Base-by-base conservation (phyloP, 2,329 filamentous ascomycete species). In the Calycina marina region DNA sequence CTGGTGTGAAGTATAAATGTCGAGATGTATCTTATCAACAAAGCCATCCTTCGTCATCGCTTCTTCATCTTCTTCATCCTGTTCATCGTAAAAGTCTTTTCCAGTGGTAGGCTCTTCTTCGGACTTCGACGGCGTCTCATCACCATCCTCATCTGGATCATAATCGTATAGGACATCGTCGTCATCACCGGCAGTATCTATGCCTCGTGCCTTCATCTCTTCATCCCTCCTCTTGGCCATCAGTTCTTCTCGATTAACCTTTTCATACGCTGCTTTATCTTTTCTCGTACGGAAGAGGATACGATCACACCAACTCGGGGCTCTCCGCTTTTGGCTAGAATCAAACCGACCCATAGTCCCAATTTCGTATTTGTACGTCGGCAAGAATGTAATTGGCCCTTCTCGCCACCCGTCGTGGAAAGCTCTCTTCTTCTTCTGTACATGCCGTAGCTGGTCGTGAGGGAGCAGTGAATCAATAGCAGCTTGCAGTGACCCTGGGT, bases 281-380 rank as follows among this genome's bases (percentile, higher is more conserved):
- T 63, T 69, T 25, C 77, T 71, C 2, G 84, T 90, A 5, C 88
- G 69, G 53, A 76, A 98, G 1, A 98, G 57, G 28, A 98, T 86
- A 11, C 90, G 78, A 57, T 98, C 90, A 53, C 90, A 98, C 88
- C 90, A 98, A 51, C 85, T 93, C 3, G 90, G 90, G 2, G 82
- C 79, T 32, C 92, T 71, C 41, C 77, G 77, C 60, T 98, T 98
- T 52, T 96, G 90, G 43, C 86, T 93, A 0, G 86, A 84, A 57
- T 98, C 92, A 52, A 94, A 98, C 17, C 85, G 69, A 2, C 82
- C 82, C 18, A 93, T 72, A 17, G 80, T 93, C n/a, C 90, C 90
- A 16, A 93, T 66, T 48, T 98, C 92, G 46, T 98, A 98, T 55
- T 98, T 98, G 57, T 98, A 98, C 0, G 90, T 92, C 2, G 90